Evolutionary conservation across 192 early-diverging fungal species (phyloP).

Genomic region (Lunasporangiospora selenospora): DNA sequence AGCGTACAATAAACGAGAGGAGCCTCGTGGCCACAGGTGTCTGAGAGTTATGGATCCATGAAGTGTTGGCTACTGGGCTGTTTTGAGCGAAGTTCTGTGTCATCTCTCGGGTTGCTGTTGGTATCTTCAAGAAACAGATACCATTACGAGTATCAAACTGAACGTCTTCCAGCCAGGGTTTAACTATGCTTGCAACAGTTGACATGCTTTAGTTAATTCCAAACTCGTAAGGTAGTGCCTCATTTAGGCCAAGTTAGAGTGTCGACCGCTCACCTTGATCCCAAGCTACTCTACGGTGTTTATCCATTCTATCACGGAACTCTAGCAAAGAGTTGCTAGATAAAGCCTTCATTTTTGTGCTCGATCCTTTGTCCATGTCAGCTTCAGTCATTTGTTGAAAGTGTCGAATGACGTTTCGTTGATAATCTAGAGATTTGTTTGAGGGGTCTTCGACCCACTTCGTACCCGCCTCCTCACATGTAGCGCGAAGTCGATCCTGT

Average conservation of each 20-base stretch:
- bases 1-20: conserved; percentile 34
- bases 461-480: conserved; percentile 32
- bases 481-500: conserved; percentile 43
- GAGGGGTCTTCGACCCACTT: conserved; percentile 51
- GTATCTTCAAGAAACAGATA: conserved; percentile 26
- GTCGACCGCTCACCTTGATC: conserved; percentile 16
- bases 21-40: conserved; percentile 30
- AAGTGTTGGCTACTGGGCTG: not conserved
- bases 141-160: conserved; percentile 39
- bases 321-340: conserved; percentile 30
- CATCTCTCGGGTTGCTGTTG: not conserved
- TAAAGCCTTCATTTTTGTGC: conserved; percentile 17
- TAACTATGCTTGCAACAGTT: not conserved
- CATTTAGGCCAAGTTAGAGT: not conserved
- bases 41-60: conserved; percentile 23
- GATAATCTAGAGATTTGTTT: conserved; percentile 46
- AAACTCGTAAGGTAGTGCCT: not conserved
- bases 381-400: conserved; percentile 20
- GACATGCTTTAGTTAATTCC: not conserved
- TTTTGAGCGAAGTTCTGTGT: not conserved
- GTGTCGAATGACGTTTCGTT: conserved; percentile 50
- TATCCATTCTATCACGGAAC: conserved; percentile 53
- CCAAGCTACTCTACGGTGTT: conserved; percentile 46
- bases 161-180: conserved; percentile 16
- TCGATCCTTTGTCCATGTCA: not conserved